phyloP scores from a whole-genome alignment of 768 basidiomycete genomes.

The Macrocybe gigantea region DNA sequence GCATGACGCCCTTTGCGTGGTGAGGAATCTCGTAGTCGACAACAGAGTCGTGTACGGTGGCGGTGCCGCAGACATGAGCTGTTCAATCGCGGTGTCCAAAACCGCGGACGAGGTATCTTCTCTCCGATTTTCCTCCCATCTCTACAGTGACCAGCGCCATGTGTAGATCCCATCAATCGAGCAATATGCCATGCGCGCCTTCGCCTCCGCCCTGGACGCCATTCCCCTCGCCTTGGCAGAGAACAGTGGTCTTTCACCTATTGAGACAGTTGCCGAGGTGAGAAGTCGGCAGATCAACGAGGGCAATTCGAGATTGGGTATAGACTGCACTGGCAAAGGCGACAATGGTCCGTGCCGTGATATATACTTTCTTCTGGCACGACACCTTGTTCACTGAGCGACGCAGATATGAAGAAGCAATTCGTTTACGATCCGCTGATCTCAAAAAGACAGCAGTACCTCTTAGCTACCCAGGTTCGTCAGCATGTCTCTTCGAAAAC shows the following conservation, averaged over 20 bases:
- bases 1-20: constrained; percentile 96
- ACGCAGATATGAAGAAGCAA: constrained; percentile 92
- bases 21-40: constrained; percentile 91
- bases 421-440: constrained; percentile 97
- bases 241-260: constrained; percentile 94
- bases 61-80: constrained; percentile 96
- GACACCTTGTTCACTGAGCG: background rate
- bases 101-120: constrained; percentile 83
- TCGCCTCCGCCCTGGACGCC: constrained; percentile 91
- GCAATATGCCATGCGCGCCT: constrained; percentile 99
- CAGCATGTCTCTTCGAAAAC: background rate
- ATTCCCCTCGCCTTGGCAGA: constrained; percentile 95
- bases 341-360: constrained; percentile 64
- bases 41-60: constrained; percentile 98
- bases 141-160: background rate
- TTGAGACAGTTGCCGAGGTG: constrained; percentile 94
- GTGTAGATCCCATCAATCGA: constrained; percentile 89
- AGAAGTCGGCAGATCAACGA: constrained; percentile 91
- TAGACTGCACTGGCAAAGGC: constrained; percentile 84
- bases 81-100: constrained; percentile 86
- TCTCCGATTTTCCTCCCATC: constrained; percentile 1
- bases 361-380: background rate
- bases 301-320: constrained; percentile 79
- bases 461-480: constrained; percentile 90
- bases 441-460: constrained; percentile 94